Conservation (phyloP, 176 grass and related monocot species). For the Avena sativa region DNA sequence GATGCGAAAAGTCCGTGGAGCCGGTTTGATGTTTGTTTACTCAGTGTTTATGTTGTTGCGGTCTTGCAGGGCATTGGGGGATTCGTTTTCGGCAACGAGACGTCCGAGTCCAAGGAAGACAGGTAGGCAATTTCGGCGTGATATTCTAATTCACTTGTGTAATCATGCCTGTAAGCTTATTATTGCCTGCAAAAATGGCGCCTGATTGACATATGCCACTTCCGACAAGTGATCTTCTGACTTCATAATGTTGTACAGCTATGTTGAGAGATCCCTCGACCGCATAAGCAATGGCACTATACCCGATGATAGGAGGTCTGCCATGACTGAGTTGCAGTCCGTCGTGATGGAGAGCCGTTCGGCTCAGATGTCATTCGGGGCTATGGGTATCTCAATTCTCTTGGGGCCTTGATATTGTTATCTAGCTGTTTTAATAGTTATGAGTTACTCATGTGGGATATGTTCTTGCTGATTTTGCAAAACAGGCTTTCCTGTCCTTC, state of each 20-base stretch:
- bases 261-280: conserved; percentile 82
- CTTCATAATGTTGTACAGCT: conserved; percentile 40
- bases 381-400: conserved; percentile 66
- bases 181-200: not conserved
- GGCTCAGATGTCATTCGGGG: conserved; percentile 93
- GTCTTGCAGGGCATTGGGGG: conserved; percentile 75
- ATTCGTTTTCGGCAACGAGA: conserved; percentile 93
- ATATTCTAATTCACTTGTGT: not conserved
- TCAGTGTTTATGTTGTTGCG: not conserved
- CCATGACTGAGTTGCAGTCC: conserved; percentile 84
- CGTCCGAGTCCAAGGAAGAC: conserved; percentile 82
- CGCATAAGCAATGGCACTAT: conserved; percentile 88
- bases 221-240: conserved; percentile 4
- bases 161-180: not conserved
- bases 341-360: conserved; percentile 85
- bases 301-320: conserved; percentile 82
- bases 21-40: conserved; percentile 9
- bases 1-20: not conserved
- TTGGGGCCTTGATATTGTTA: not conserved
- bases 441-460: not conserved
- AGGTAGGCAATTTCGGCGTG: conserved; percentile 46
- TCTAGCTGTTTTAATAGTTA: not conserved
- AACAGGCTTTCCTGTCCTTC: conserved; percentile 76
- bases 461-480: conserved; percentile 23
- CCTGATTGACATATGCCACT: not conserved